Evolutionary conservation across 306 rosid species (phyloP).

Genomic region (Elaeagnus macrophylla): DNA sequence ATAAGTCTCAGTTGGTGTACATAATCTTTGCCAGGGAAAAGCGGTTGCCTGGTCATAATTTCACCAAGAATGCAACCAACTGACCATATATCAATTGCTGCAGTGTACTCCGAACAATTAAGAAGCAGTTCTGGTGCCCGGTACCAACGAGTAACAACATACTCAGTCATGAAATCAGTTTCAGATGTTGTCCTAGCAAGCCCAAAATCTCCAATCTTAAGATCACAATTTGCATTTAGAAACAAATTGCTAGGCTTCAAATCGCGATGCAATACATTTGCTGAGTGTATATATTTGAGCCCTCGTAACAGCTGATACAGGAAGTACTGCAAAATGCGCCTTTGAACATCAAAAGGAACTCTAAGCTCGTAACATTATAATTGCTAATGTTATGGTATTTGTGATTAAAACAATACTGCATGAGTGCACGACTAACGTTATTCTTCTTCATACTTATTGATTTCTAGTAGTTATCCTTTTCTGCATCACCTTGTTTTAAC

Average conservation of each 20-base stretch:
- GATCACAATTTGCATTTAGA: conserved; percentile 91
- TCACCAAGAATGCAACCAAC: conserved; percentile 98
- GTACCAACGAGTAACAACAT: conserved; percentile 96
- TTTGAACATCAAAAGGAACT: conserved; percentile 18
- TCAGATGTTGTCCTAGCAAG: conserved; percentile 98
- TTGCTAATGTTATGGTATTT: background rate
- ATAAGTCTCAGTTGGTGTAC: conserved; percentile 91
- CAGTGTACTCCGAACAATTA: conserved; percentile 89
- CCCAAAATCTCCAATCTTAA: conserved; percentile 94
- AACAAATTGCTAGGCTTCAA: conserved; percentile 93
- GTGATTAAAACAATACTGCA: too few relatives aligned
- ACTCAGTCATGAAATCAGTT: conserved; percentile 98
- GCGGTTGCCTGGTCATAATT: conserved; percentile 72
- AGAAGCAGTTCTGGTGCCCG: conserved; percentile 94
- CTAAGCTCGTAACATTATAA: conserved; percentile 2
- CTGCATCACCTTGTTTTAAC: too few relatives aligned
- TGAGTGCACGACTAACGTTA: too few relatives aligned
- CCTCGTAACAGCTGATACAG: conserved; percentile 91
- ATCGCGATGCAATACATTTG: conserved; percentile 90
- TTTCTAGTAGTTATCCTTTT: too few relatives aligned
- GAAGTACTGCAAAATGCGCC: conserved; percentile 58
- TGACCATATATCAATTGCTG: conserved; percentile 97
- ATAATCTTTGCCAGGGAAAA: conserved; percentile 91
- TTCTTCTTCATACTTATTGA: too few relatives aligned
- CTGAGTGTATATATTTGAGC: conserved; percentile 86